Conservation (phyloP, 306 rosid species). For the Hylodesmum podocarpum region DNA sequence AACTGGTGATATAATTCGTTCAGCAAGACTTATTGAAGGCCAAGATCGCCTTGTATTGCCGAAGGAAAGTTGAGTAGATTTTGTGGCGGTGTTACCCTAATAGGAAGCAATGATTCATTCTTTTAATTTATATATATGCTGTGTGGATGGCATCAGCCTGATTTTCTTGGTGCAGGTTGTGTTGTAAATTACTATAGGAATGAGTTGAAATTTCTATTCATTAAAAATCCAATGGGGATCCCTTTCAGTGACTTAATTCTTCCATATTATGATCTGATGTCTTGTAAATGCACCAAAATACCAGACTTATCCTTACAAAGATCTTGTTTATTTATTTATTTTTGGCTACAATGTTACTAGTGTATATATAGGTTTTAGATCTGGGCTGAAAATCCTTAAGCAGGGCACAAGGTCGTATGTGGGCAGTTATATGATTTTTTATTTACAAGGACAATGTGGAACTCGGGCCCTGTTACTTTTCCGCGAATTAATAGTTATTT, state of each 20-base stretch:
- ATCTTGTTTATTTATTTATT: too few species aligned
- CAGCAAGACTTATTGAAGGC: conserved; percentile 82
- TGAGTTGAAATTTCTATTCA: not conserved
- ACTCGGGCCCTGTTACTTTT: too few species aligned
- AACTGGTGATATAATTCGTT: conserved; percentile 75
- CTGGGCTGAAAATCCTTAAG: too few species aligned
- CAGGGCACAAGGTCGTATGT: too few species aligned
- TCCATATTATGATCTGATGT: not conserved
- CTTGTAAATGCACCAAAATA: not conserved
- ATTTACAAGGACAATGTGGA: too few species aligned
- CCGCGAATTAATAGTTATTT: too few species aligned
- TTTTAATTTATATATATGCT: conserved; percentile 30
- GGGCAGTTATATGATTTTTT: too few species aligned
- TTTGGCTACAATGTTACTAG: too few species aligned
- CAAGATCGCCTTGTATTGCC: conserved; percentile 78
- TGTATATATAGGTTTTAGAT: too few species aligned
- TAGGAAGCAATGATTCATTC: conserved; percentile 42
- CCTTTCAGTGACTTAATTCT: not conserved
- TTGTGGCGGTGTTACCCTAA: not conserved
- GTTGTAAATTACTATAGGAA: conserved; percentile 31
- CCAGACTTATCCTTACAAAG: not conserved
- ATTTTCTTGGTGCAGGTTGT: conserved; percentile 54
- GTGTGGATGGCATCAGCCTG: conserved; percentile 38
- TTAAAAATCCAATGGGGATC: not conserved
- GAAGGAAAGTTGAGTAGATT: conserved; percentile 47